Conservation (phyloP, 2,329 filamentous ascomycete genomes). For the Trichophyton benhamiae region DNA sequence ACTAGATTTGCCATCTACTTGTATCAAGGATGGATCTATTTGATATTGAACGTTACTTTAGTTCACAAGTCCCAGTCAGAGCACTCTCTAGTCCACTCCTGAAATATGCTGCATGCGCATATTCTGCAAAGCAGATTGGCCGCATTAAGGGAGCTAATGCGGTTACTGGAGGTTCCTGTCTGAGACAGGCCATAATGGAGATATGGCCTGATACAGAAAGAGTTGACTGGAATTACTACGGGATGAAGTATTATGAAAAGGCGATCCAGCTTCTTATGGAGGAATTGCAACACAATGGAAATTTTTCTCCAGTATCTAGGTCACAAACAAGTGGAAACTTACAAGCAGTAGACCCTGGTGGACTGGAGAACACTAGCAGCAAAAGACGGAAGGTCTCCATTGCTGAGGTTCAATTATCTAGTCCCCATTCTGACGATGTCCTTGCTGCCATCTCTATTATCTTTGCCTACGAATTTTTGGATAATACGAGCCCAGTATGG, state of each 20-base stretch:
- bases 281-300: slow-evolving; percentile 29
- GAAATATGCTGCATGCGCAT: slow-evolving; percentile 46
- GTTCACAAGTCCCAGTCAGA: slow-evolving; percentile 47
- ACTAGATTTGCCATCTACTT: background rate
- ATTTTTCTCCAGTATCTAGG: slow-evolving; percentile 24
- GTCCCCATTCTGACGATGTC: slow-evolving; percentile 43
- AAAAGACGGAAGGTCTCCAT: slow-evolving; percentile 33
- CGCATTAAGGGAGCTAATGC: slow-evolving; percentile 43
- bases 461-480: slow-evolving; percentile 56
- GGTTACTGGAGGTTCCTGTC: slow-evolving; percentile 35
- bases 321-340: slow-evolving; percentile 27
- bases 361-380: slow-evolving; percentile 33
- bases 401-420: slow-evolving; percentile 26
- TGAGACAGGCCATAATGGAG: slow-evolving; percentile 42
- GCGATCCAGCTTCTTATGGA: slow-evolving; percentile 46
- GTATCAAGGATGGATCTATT: slow-evolving; percentile 33
- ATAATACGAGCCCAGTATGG: slow-evolving; percentile 52
- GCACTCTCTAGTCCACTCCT: slow-evolving; percentile 39
- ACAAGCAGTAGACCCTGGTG: slow-evolving; percentile 24
- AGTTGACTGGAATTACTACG: slow-evolving; percentile 49
- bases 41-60: slow-evolving; percentile 46
- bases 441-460: slow-evolving; percentile 54
- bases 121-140: slow-evolving; percentile 49
- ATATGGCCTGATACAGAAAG: slow-evolving; percentile 37
- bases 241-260: slow-evolving; percentile 51